These are phyloP conservation scores for Vaccinium darrowii DNA, from an alignment of 148 eudicot species.

Conservation along the genomic window DNA sequence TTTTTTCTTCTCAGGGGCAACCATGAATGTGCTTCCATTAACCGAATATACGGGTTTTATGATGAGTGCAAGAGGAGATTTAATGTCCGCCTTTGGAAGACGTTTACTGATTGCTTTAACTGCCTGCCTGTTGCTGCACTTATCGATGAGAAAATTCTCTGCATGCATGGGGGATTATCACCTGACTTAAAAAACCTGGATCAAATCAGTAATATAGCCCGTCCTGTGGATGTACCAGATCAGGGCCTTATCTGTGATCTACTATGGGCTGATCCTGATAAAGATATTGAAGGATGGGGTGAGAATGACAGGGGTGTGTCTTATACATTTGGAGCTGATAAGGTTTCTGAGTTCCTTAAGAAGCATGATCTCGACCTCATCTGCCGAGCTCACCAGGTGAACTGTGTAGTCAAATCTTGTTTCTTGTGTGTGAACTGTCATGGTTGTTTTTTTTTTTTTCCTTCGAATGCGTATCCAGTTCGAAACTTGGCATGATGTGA, in stretches of 20 bases:
- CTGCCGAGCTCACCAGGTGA: slow-evolving; percentile 82
- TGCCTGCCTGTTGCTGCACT: slow-evolving; percentile 82
- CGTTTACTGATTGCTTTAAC: slow-evolving; percentile 74
- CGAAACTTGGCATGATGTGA: background rate
- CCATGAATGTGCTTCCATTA: slow-evolving; percentile 82
- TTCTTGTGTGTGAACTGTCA: background rate
- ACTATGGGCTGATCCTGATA: slow-evolving; percentile 80
- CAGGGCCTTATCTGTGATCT: slow-evolving; percentile 73
- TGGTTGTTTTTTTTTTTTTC: background rate
- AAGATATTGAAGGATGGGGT: slow-evolving; percentile 76
- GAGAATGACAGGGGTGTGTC: slow-evolving; percentile 86
- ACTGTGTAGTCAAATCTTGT: background rate
- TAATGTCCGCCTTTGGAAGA: slow-evolving; percentile 73
- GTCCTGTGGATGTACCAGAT: slow-evolving; percentile 82
- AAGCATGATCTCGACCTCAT: slow-evolving; percentile 70
- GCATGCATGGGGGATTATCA: slow-evolving; percentile 86
- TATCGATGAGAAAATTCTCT: slow-evolving; percentile 75
- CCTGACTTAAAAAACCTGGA: slow-evolving; percentile 65
- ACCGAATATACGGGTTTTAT: slow-evolving; percentile 79
- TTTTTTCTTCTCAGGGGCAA: slow-evolving; percentile 82
- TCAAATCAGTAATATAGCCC: slow-evolving; percentile 67
- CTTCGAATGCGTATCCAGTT: background rate
- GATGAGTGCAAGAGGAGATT: slow-evolving; percentile 88
- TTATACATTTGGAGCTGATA: slow-evolving; percentile 69
- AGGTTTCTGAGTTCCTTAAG: slow-evolving; percentile 64